Evolutionary conservation across 768 basidiomycete species (phyloP).

Genomic region (Agaricus sinodeliciosus): DNA sequence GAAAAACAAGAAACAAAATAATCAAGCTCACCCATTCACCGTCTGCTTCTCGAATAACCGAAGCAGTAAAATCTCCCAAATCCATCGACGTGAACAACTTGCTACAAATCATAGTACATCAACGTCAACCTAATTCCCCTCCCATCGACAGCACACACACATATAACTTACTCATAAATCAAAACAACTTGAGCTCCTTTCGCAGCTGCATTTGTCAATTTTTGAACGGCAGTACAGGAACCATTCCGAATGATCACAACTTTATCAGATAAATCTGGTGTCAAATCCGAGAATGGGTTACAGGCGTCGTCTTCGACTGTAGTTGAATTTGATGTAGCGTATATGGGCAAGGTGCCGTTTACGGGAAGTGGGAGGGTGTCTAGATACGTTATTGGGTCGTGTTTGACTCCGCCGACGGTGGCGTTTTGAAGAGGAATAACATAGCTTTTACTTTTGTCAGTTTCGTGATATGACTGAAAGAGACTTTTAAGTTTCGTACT

Average conservation of each 20-base stretch:
- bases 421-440: conserved; percentile 52
- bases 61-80: conserved; percentile 39
- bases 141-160: too few relatives aligned
- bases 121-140: neutral
- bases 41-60: conserved; percentile 48
- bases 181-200: conserved; percentile 43
- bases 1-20: neutral
- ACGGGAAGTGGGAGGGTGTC: conserved; percentile 39
- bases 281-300: conserved; percentile 41
- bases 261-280: conserved; percentile 46
- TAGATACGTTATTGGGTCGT: conserved; percentile 51
- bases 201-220: conserved; percentile 45
- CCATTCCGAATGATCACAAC: conserved; percentile 55
- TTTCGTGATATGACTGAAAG: neutral
- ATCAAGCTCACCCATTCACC: conserved; percentile 40
- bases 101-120: conserved; percentile 26
- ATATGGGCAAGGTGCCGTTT: conserved; percentile 42
- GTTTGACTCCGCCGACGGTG: conserved; percentile 39
- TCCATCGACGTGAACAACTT: conserved; percentile 35
- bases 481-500: conserved; percentile 22
- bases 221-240: conserved; percentile 50
- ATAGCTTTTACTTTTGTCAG: conserved; percentile 26
- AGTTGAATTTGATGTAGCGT: conserved; percentile 51
- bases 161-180: conserved; percentile 45
- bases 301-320: conserved; percentile 54